Evolutionary conservation across 805 yeast genomes (phyloP), one percentile per base, ranked within the genome.

Genomic region (Wickerhamia fluorescens): DNA sequence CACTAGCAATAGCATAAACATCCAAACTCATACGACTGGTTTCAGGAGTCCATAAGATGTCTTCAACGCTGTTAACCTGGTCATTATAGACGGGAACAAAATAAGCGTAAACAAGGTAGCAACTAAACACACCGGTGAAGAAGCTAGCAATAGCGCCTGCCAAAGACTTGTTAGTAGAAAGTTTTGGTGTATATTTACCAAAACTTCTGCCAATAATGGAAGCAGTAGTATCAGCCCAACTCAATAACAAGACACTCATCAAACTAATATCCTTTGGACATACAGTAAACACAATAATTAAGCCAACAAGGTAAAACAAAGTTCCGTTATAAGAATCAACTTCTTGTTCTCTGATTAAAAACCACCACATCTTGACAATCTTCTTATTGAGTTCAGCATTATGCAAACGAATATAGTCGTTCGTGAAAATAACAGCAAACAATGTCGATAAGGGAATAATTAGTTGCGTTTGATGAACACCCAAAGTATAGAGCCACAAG

Each of bases 201-300:
- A 61, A 89, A 31, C 71, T 72, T 41, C 98, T 70, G 22, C 98
- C 98, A 47, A 88, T 58, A 0, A 96, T 85, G 3, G 96, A 85
- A 2, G 98, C 98, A 2, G 96, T 89, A 7, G 97, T 86, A 50
- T 92, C 98, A 4, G 95, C 87, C 97, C 97, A 92, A 48, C 96
- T 83, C 38, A 92, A 69, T 28, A 89, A 62, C 40, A 87, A 65
- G 3, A 87, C 75, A 14, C 94, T 67, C 61, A 86, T 67, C 16
- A 88, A 62, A 1, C 79, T 66, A 27, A 92, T 77, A 47, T 92
- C 98, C 56, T 86, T 85, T 9, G 89, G 77, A 44, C 75, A 79
- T 14, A 75, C 53, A 1, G 67, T 37, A 45, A 87, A 83, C 7
- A 87, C 85, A 38, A 85, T 58, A 15, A 75, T 60, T 25, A 86